Evolutionary conservation across 768 basidiomycete species (phyloP).

Genomic region (Leccinum imitatum): DNA sequence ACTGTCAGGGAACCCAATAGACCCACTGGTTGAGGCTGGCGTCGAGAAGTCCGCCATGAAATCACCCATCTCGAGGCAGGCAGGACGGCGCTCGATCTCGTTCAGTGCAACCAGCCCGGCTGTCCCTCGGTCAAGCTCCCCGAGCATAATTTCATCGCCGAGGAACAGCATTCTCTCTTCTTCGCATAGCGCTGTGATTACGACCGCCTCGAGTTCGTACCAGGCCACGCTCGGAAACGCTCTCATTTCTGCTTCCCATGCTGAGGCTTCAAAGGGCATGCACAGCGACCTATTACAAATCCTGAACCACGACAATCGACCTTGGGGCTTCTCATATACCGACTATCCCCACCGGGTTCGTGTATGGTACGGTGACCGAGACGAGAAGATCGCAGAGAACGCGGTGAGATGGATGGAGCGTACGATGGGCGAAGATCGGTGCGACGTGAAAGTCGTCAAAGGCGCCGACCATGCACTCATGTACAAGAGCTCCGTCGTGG

Average conservation of each 20-base stretch:
- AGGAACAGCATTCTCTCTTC: slow-evolving; percentile 43
- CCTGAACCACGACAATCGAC: slow-evolving; percentile 82
- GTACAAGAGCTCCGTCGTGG: slow-evolving; percentile 85
- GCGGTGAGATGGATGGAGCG: slow-evolving; percentile 93
- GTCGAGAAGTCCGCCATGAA: slow-evolving; percentile 39
- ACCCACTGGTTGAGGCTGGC: slow-evolving; percentile 21
- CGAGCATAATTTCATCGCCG: slow-evolving; percentile 53
- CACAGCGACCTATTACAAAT: slow-evolving; percentile 91
- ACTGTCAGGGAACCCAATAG: slow-evolving; percentile 15
- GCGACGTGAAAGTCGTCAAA: slow-evolving; percentile 77
- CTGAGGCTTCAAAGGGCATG: slow-evolving; percentile 89
- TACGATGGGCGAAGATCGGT: slow-evolving; percentile 71
- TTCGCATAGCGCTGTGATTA: slow-evolving; percentile 21
- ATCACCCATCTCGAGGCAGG: slow-evolving; percentile 41
- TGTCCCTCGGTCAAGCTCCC: slow-evolving; percentile 38
- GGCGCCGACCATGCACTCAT: slow-evolving; percentile 93
- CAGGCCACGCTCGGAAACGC: slow-evolving; percentile 85
- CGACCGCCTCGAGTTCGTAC: slow-evolving; percentile 30
- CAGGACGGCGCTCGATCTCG: slow-evolving; percentile 73
- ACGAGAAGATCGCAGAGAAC: slow-evolving; percentile 91
- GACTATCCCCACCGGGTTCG: slow-evolving; percentile 73
- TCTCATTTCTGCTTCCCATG: slow-evolving; percentile 90
- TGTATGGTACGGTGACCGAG: slow-evolving; percentile 92
- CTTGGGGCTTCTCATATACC: slow-evolving; percentile 89
- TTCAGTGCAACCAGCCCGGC: slow-evolving; percentile 42